Evolutionary conservation across 192 early-diverging fungal species (phyloP).

Genomic region (Oehlia diaphana): DNA sequence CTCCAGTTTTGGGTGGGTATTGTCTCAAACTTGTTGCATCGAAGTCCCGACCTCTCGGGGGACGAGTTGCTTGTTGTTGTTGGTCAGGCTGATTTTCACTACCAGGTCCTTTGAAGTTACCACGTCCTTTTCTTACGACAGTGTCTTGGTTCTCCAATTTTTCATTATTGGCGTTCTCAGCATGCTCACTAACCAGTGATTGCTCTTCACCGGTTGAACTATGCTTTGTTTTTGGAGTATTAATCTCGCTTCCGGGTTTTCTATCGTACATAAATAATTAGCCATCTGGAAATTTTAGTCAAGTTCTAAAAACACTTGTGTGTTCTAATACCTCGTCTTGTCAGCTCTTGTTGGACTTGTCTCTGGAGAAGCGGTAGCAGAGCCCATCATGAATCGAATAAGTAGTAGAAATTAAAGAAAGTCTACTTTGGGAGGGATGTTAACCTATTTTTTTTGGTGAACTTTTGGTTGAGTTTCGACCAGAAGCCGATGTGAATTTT

Average conservation of each 20-base stretch:
- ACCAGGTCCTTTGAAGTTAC: conserved; percentile 18
- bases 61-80: conserved; percentile 25
- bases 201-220: conserved; percentile 9
- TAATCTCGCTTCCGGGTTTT: conserved; percentile 16
- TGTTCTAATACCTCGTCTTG: conserved; percentile 2
- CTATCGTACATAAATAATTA: background rate
- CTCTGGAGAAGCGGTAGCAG: conserved; percentile 28
- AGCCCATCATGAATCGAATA: conserved; percentile 29
- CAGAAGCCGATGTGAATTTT: conserved; percentile 22
- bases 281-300: background rate
- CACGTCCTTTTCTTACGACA: conserved; percentile 29
- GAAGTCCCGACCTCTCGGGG: conserved; percentile 42
- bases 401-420: conserved; percentile 31
- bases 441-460: conserved; percentile 16
- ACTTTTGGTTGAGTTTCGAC: conserved; percentile 19
- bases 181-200: conserved; percentile 5
- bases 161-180: conserved; percentile 18
- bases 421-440: conserved; percentile 22
- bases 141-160: conserved; percentile 17
- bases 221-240: background rate
- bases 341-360: conserved; percentile 29
- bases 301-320: background rate
- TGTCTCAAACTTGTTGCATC: conserved; percentile 42
- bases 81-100: conserved; percentile 3
- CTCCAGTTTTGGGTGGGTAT: conserved; percentile 28